These are phyloP conservation scores for Trichophyton rubrum DNA, from an alignment of 2,329 filamentous ascomycete genomes.

Conservation along the genomic window DNA sequence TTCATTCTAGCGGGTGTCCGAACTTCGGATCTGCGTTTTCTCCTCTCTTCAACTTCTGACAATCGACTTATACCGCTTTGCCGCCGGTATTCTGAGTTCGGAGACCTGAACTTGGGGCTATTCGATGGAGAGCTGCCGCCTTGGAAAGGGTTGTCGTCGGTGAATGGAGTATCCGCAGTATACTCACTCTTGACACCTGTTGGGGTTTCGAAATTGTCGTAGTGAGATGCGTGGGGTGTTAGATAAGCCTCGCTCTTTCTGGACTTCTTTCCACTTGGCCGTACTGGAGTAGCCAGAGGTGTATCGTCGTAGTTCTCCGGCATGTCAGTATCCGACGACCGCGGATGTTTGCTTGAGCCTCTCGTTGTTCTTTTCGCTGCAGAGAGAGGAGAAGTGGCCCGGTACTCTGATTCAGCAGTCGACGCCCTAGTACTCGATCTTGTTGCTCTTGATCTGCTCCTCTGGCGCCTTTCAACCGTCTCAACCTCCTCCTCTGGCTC, in stretches of 20 bases:
- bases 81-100: conserved; percentile 33
- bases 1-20: conserved; percentile 27
- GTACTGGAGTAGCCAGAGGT: conserved; percentile 22
- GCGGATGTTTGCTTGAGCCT: conserved; percentile 35
- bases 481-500: conserved; percentile 48
- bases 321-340: conserved; percentile 41
- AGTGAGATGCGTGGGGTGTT: conserved; percentile 14
- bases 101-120: conserved; percentile 31
- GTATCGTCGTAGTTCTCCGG: conserved; percentile 31
- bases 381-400: conserved; percentile 21
- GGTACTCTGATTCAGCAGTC: conserved; percentile 27
- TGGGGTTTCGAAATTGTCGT: conserved; percentile 19
- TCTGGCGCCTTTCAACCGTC: conserved; percentile 38
- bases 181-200: conserved; percentile 34
- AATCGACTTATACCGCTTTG: conserved; percentile 39
- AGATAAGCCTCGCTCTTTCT: conserved; percentile 37
- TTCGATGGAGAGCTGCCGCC: conserved; percentile 60
- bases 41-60: conserved; percentile 18
- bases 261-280: conserved; percentile 39
- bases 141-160: conserved; percentile 86
- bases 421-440: conserved; percentile 33
- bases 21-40: conserved; percentile 22
- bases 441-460: conserved; percentile 36
- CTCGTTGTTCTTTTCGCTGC: conserved; percentile 42
- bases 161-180: conserved; percentile 57